Base-by-base conservation (phyloP, 345 rosid species). In the Salix dunnii region DNA sequence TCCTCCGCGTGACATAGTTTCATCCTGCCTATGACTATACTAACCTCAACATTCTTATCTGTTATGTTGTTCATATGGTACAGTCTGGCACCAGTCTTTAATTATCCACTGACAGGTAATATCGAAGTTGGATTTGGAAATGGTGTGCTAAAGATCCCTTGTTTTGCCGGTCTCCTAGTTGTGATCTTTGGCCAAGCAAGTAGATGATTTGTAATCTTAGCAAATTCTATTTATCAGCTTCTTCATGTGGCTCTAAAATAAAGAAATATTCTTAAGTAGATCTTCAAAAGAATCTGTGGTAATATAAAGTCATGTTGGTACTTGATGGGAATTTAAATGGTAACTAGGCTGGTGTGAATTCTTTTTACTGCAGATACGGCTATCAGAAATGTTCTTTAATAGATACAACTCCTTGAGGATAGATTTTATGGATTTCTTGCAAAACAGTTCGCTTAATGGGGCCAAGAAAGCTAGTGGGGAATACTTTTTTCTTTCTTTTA, bases 171-270 rank as follows among this genome's bases (percentile, higher is more conserved):
- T 76, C 25, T 79, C 28, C 40, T 35, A 72, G 23, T 48, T 60
- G 78, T 67, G 38, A 75, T 33, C 73, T 68, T 36, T 35, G 18
- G 14, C 70, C 62, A 28, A 38, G 42, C 49, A 67, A 75, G 51
- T 76, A 43, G 42, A 0, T 18, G 21, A 72, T 73, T 74, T 63
- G 76, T 77, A 68, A 81, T 76, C 77, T 76, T 60, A 27, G 13
- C 9, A 27, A 76, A 67, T 25, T 81, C 42, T 21, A 62, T 62
- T 23, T 62, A 11, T 70, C 70, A 81, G 17, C 73, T 35, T 36
- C 35, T 31, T 53, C 20, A 62, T 63, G 73, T 72, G 77, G 76
- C 69, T 79, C 40, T 33, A 48, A 81, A 83, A 74, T 72, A 62
- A 70, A 69, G 73, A 38, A 67, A 38, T 71, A 48, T 61, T 76